Base-by-base conservation (phyloP, 768 basidiomycete genomes). In the Candolleomyces aberdarensis region DNA sequence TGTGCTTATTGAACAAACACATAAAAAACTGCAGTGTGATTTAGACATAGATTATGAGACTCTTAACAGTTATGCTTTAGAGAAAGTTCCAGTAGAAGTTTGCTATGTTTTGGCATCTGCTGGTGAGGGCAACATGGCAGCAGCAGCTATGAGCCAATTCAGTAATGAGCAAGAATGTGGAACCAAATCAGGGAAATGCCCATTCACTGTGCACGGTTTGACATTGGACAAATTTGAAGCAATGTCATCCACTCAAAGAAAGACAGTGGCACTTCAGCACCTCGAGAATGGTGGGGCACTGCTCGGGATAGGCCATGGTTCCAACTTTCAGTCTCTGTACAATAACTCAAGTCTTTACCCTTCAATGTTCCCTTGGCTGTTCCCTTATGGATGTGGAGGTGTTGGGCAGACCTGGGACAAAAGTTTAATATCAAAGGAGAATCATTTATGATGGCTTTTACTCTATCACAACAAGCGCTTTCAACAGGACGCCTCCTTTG, bases 151-250 rank as follows among this genome's bases (percentile, higher is more conserved):
- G n/a, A n/a, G n/a, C n/a, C n/a, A n/a, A n/a, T n/a, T n/a, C n/a
- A n/a, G 41, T 11, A 43, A n/a, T n/a, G n/a, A n/a, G n/a, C n/a
- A n/a, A n/a, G n/a, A n/a, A n/a, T n/a, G n/a, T n/a, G n/a, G n/a
- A n/a, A n/a, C n/a, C n/a, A n/a, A n/a, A n/a, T n/a, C n/a, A n/a
- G n/a, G n/a, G n/a, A n/a, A n/a, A n/a, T 79, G 78, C 63, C 67
- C 77, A 0, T 78, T 79, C 59, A 60, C 68, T 20, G 75, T 81
- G 0, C 75, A 77, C 63, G 75, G 76, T 10, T 15, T 80, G 1
- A 72, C 70, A 1, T 69, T 70, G 6, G 32, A 39, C 11, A 56
- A 39, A 19, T 26, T 39, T 39, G 36, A n/a, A 5, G 41, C 29
- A 5, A 56, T 56, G 54, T 20, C 54, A 10, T 29, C 32, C 19